A percentile compares a stretch with the other conserved stretches of the same genome.
Evolutionary conservation across 2,329 filamentous ascomycete species (phyloP).

Genomic region (Fusarium tjaetaba): DNA sequence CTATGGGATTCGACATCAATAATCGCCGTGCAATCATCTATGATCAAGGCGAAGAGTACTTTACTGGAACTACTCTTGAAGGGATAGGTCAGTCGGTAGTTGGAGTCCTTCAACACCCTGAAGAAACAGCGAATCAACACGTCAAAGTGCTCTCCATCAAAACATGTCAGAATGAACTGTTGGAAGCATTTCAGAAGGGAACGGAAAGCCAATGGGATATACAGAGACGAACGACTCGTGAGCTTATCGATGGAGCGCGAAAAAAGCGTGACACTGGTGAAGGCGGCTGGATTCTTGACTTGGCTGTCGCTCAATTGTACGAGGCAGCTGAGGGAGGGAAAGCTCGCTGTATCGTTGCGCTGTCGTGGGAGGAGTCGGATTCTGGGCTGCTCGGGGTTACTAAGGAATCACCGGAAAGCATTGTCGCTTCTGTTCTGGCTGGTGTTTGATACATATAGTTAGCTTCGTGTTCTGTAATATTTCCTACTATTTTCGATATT

Average conservation of each 20-base stretch:
- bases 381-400: constrained; percentile 10
- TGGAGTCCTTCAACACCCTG: constrained; percentile 16
- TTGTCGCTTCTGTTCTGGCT: constrained; percentile 5
- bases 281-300: constrained; percentile 22
- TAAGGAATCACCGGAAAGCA: not conserved
- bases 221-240: not conserved
- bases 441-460: not conserved
- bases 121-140: constrained; percentile 17
- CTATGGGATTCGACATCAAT: constrained; percentile 23
- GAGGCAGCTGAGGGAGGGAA: not conserved
- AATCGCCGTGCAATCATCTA: constrained; percentile 9
- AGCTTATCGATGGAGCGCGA: constrained; percentile 11
- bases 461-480: too few species aligned
- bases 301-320: constrained; percentile 28
- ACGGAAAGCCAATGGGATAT: constrained; percentile 7
- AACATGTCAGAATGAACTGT: constrained; percentile 19
- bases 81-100: constrained; percentile 30
- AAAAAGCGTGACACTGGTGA: not conserved
- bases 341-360: constrained; percentile 5
- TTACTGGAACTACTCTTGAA: constrained; percentile 19
- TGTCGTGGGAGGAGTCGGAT: constrained; percentile 20
- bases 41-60: constrained; percentile 17
- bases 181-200: constrained; percentile 5
- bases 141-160: constrained; percentile 30
- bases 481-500: not conserved